Evolutionary conservation across 73 alveolate species (phyloP).

Genomic region (Tetrahymena malaccensis): DNA sequence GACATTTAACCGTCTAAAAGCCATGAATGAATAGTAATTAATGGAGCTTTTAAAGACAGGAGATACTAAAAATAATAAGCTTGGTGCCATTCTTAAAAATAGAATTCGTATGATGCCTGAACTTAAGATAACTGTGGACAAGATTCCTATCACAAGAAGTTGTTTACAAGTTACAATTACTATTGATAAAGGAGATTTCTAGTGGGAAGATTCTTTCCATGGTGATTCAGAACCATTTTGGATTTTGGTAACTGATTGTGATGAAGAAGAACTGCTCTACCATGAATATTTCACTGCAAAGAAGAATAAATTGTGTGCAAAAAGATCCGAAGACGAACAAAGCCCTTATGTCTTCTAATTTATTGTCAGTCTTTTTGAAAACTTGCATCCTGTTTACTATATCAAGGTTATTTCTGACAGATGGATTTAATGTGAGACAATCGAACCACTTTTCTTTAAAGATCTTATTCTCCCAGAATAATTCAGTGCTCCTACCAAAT

Average conservation of each 20-base stretch:
- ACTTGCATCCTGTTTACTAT: slow-evolving; percentile 97
- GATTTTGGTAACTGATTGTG: slow-evolving; percentile 96
- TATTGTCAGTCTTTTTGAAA: slow-evolving; percentile 96
- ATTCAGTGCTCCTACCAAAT: slow-evolving; percentile 69
- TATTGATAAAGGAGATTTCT: slow-evolving; percentile 78
- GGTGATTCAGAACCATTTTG: slow-evolving; percentile 96
- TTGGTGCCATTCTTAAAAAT: slow-evolving; percentile 58
- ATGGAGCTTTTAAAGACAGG: slow-evolving; percentile 49
- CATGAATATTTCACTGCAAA: slow-evolving; percentile 87
- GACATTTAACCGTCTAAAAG: slow-evolving; percentile 35
- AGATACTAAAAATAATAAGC: slow-evolving; percentile 44
- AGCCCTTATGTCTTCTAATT: slow-evolving; percentile 65
- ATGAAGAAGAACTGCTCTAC: slow-evolving; percentile 94
- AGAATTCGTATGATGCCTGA: slow-evolving; percentile 96
- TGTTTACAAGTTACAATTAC: slow-evolving; percentile 89
- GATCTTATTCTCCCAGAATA: slow-evolving; percentile 98
- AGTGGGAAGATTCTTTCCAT: slow-evolving; percentile 96
- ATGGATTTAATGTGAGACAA: slow-evolving; percentile 91
- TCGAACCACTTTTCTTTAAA: slow-evolving; percentile 91
- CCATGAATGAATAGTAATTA: slow-evolving; percentile 42
- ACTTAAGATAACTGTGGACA: slow-evolving; percentile 88
- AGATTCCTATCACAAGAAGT: slow-evolving; percentile 97
- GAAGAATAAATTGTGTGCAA: slow-evolving; percentile 62
- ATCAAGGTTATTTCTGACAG: slow-evolving; percentile 83
- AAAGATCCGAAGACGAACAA: slow-evolving; percentile 14